Conservation (phyloP, 768 basidiomycete genomes). For the Mycena crocata region DNA sequence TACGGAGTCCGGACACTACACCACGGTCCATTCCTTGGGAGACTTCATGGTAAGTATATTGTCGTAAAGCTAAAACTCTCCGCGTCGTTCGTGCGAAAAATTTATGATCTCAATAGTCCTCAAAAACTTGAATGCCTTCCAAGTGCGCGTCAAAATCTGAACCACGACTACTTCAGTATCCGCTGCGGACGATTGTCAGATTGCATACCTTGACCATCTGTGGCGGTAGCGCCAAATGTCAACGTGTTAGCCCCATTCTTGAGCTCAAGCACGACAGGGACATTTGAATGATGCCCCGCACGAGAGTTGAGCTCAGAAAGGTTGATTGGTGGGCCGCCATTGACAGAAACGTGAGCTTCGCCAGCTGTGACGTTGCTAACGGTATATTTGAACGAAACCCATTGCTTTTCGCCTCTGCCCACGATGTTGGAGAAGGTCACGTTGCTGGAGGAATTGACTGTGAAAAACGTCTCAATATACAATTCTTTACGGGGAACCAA, state of each 20-base stretch:
- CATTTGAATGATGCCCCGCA: conserved; percentile 23
- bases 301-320: conserved; percentile 32
- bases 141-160: conserved; percentile 24
- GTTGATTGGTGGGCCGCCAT: conserved; percentile 24
- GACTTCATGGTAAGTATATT: too few species aligned
- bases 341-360: conserved; percentile 33
- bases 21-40: too few species aligned
- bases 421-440: conserved; percentile 25
- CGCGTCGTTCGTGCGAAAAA: too few species aligned
- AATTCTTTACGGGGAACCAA: background rate
- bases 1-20: too few species aligned
- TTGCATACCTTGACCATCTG: background rate
- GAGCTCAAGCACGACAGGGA: conserved; percentile 28
- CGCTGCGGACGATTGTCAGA: background rate
- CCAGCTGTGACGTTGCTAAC: conserved; percentile 26
- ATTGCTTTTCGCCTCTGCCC: conserved; percentile 23
- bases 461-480: background rate
- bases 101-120: conserved; percentile 21
- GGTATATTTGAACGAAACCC: conserved; percentile 24
- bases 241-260: conserved; percentile 25
- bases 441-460: conserved; percentile 25
- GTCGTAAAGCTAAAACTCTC: too few species aligned
- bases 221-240: conserved; percentile 23
- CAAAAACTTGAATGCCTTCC: conserved; percentile 23
- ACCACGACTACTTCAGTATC: background rate